Evolutionary conservation across 805 yeast species (phyloP), one percentile per base, ranked within the genome.

Genomic region (Schwanniomyces sp.): DNA sequence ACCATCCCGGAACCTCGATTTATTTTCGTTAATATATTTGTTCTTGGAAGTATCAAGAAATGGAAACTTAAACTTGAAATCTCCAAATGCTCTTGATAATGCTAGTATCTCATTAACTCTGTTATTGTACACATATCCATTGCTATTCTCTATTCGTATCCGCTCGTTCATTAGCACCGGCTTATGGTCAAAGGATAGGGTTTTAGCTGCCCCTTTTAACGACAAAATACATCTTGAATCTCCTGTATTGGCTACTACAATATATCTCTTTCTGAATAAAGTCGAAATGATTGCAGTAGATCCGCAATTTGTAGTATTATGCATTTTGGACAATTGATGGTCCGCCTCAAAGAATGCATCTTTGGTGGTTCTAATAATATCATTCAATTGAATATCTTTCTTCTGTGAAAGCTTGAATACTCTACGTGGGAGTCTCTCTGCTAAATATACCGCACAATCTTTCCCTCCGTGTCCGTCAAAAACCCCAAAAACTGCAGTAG

Each of bases 381-480:
- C 51, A 5, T 49, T 16, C 34, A 63, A 52, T 26, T 28, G 39
- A n/a, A 41, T 34, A 24, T 48, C 42, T 11, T 29, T 34, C 18
- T 25, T 27, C 8, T 42, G 47, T 32, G 62, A 61, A 24, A 75
- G 45, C 14, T 50, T 41, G 53, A 73, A 70, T n/a, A 77, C 63
- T 28, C 56, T 46, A 18, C 55, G 55, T 5, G 76, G 75, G 21
- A 82, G 64, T 18, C 61, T 59, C 18, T 70, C 70, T 37, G 82
- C 73, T 4, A 86, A 64, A 51, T 69, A 79, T 30, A 73, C 74
- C 1, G 91, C 82, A 18, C 86, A 76, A 24, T 77, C 76, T 5
- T 77, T 72, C 12, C 92, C 91, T 2, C 95, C 95, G 62, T 87
- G 95, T 2, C 95, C 95, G 64, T 87, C 95, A 64, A 85, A 87